A percentile compares a stretch with the other conserved stretches of the same genome.
These are phyloP conservation scores for Acacia confusa DNA, from an alignment of 306 rosid species.

Conservation along the genomic window DNA sequence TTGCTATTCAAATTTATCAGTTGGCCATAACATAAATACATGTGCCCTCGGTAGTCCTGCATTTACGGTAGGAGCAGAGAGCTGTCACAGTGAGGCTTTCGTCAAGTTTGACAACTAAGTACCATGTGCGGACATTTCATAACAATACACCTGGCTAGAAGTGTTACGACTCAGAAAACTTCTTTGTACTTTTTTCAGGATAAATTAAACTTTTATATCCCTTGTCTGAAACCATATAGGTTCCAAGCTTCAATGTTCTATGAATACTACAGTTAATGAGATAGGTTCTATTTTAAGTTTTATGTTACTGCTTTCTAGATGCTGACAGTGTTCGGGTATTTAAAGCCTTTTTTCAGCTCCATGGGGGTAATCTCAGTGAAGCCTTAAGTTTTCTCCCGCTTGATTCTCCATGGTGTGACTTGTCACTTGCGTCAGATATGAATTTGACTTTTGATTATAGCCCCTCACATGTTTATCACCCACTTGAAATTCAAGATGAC, in stretches of 20 bases:
- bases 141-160: neutral
- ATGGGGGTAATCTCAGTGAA: neutral
- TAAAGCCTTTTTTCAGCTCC: neutral
- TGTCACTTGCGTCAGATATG: neutral
- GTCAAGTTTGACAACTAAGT: too few species aligned
- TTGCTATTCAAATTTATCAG: too few species aligned
- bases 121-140: neutral
- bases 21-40: too few species aligned
- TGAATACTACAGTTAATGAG: neutral
- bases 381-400: neutral
- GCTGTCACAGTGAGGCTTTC: too few species aligned
- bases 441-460: neutral
- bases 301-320: neutral
- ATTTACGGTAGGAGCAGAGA: too few species aligned
- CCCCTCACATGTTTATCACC: neutral
- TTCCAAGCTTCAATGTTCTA: neutral
- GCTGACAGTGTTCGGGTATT: neutral
- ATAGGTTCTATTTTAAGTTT: neutral
- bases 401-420: neutral
- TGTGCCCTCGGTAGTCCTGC: too few species aligned
- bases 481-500: neutral
- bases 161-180: neutral
- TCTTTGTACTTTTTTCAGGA: neutral
- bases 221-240: neutral
- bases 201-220: neutral